A percentile compares a stretch with the other conserved stretches of the same genome.
These are phyloP conservation scores for Aspergillus cavernicola DNA, from an alignment of 495 filamentous ascomycete genomes.

Conservation along the genomic window DNA sequence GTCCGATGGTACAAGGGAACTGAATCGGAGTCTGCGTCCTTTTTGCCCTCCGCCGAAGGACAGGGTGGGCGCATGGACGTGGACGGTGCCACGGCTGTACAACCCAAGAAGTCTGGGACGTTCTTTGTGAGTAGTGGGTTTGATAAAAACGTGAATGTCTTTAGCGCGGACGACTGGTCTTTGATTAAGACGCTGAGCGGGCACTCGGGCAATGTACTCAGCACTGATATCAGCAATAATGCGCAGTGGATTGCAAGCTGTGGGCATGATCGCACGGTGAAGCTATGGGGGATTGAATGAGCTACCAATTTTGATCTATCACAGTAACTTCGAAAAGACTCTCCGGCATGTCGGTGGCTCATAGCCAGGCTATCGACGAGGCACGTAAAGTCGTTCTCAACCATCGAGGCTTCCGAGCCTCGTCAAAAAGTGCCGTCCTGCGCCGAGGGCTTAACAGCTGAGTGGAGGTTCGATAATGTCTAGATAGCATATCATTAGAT, in stretches of 20 bases:
- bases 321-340: too few species aligned
- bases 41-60: constrained; percentile 51
- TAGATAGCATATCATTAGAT: too few species aligned
- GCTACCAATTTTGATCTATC: background rate
- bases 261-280: constrained; percentile 91
- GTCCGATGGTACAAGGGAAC: constrained; percentile 88
- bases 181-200: constrained; percentile 82
- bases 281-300: constrained; percentile 92
- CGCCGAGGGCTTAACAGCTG: too few species aligned
- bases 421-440: too few species aligned
- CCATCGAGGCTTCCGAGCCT: too few species aligned
- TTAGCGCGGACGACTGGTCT: constrained; percentile 94
- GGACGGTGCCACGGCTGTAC: constrained; percentile 41
- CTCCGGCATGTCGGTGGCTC: too few species aligned
- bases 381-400: too few species aligned
- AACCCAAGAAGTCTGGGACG: constrained; percentile 70
- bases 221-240: constrained; percentile 80
- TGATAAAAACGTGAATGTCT: constrained; percentile 92
- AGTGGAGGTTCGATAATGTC: background rate
- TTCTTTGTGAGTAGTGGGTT: constrained; percentile 91
- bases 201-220: constrained; percentile 86
- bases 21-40: constrained; percentile 58
- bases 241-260: constrained; percentile 89
- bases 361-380: too few species aligned
- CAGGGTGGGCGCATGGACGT: constrained; percentile 58